These are phyloP conservation scores for Suillus variegatus DNA, from an alignment of 768 basidiomycete genomes.

Conservation along the genomic window DNA sequence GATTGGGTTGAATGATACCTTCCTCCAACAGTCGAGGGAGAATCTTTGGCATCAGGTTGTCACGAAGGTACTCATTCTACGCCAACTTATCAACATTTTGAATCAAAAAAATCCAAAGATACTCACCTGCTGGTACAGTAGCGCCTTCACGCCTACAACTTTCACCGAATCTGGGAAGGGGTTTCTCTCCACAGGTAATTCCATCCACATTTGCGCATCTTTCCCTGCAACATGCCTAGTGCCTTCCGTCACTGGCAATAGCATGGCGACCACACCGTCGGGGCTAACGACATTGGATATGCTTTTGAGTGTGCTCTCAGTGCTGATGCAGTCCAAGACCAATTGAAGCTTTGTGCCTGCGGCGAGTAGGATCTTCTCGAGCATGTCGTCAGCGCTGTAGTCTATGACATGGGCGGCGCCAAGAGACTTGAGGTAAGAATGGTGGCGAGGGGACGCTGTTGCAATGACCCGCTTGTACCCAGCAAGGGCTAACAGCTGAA, in stretches of 20 bases:
- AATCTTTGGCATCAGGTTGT: slow-evolving; percentile 47
- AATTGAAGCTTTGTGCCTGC: slow-evolving; percentile 33
- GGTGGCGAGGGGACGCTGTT: slow-evolving; percentile 42
- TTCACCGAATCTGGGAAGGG: slow-evolving; percentile 40
- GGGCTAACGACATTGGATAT: slow-evolving; percentile 40
- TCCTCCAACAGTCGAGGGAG: slow-evolving; percentile 42
- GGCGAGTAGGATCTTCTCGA: slow-evolving; percentile 35
- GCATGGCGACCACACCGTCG: slow-evolving; percentile 41
- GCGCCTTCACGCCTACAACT: slow-evolving; percentile 42
- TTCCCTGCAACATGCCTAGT: slow-evolving; percentile 16
- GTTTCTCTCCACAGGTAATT: slow-evolving; percentile 35
- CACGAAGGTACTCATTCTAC: slow-evolving; percentile 43
- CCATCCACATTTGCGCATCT: slow-evolving; percentile 29
- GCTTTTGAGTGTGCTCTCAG: slow-evolving; percentile 35
- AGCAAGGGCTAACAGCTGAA: slow-evolving; percentile 42
- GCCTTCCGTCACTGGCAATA: slow-evolving; percentile 50
- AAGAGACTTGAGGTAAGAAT: slow-evolving; percentile 38
- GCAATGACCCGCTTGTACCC: slow-evolving; percentile 45
- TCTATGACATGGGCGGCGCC: slow-evolving; percentile 45
- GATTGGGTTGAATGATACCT: slow-evolving; percentile 43
- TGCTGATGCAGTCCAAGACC: slow-evolving; percentile 42
- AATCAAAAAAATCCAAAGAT: not conserved
- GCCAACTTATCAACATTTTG: not conserved
- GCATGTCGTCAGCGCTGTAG: slow-evolving; percentile 39
- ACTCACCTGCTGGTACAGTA: slow-evolving; percentile 41